Percentiles rank a stretch among this genome's conserved stretches.
Conservation (phyloP, 176 grass and related monocot genomes). For the Poa annua region DNA sequence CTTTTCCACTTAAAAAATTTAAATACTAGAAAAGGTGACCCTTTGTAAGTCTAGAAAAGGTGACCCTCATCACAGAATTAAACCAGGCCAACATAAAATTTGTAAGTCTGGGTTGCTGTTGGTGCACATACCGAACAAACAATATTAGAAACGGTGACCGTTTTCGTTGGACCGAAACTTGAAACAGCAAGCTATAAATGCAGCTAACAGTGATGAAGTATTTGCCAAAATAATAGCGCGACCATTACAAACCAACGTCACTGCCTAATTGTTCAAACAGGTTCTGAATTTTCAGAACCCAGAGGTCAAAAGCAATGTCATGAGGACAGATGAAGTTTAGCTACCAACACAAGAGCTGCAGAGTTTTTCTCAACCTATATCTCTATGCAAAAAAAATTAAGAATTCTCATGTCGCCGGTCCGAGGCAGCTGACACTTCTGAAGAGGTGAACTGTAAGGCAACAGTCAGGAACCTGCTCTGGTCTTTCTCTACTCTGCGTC, state of each 20-base stretch:
- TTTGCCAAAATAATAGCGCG: background rate
- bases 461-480: slow-evolving; percentile 1
- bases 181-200: background rate
- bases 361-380: background rate
- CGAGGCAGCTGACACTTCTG: background rate
- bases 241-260: background rate
- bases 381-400: background rate
- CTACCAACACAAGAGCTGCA: background rate
- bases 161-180: background rate
- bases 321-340: background rate
- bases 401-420: background rate
- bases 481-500: background rate
- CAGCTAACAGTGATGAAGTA: background rate
- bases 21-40: no score
- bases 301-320: background rate
- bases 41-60: no score
- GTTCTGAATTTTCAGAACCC: background rate
- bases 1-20: background rate
- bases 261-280: background rate
- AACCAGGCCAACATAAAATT: background rate
- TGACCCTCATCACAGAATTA: background rate
- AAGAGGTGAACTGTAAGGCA: background rate
- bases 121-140: background rate
- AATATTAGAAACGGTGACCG: background rate
- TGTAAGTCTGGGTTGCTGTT: background rate